Evolutionary conservation across 495 filamentous ascomycete species (phyloP).

Genomic region (Talaromyces stipitatus): DNA sequence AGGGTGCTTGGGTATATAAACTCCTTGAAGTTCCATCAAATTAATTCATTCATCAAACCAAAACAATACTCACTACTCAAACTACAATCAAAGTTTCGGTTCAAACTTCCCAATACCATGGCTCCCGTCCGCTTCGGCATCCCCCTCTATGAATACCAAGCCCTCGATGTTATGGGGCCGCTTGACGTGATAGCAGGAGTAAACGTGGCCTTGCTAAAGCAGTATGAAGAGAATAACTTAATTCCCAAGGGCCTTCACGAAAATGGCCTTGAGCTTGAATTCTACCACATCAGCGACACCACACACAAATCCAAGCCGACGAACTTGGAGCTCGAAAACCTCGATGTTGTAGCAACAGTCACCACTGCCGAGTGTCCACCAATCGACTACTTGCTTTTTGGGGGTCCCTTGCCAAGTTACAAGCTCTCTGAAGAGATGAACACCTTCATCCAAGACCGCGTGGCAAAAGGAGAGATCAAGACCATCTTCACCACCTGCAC

Average conservation of each 20-base stretch:
- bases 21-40: not conserved
- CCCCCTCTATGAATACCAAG: slow-evolving; percentile 20
- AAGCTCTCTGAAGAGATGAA: slow-evolving; percentile 1
- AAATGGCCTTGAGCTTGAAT: slow-evolving; percentile 14
- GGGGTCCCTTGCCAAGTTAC: slow-evolving; percentile 12
- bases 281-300: slow-evolving; percentile 26
- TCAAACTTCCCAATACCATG: too few species aligned
- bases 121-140: slow-evolving; percentile 19
- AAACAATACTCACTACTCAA: too few species aligned
- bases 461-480: slow-evolving; percentile 17
- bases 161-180: slow-evolving; percentile 24
- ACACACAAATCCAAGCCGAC: slow-evolving; percentile 13
- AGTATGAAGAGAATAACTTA: not conserved
- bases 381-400: slow-evolving; percentile 21
- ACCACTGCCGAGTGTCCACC: slow-evolving; percentile 17
- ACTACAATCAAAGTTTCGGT: too few species aligned
- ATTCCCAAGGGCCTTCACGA: not conserved
- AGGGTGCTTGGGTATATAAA: not conserved
- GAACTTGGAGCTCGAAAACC: slow-evolving; percentile 10
- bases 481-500: slow-evolving; percentile 55
- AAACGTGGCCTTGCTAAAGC: not conserved
- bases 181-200: slow-evolving; percentile 19
- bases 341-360: slow-evolving; percentile 16
- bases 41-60: too few species aligned
- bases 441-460: slow-evolving; percentile 6